Evolutionary conservation across 306 rosid species (phyloP).

Genomic region (Lathyrus sativus): DNA sequence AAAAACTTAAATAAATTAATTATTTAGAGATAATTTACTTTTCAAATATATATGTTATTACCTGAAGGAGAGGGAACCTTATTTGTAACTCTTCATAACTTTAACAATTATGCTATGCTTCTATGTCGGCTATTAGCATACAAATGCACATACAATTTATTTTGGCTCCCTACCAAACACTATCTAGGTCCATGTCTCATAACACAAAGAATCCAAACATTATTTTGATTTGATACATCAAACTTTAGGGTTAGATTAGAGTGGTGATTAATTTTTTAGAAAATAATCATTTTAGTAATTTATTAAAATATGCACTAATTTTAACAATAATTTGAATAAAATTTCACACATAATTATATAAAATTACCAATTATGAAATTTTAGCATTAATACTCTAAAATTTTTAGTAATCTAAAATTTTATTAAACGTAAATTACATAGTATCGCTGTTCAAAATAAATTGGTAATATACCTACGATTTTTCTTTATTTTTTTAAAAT

Average conservation of each 20-base stretch:
- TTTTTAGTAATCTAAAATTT: too few relatives aligned
- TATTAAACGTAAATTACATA: too few relatives aligned
- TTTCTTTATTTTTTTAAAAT: not conserved
- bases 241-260: not conserved
- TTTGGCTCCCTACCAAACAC: slow-evolving; percentile 15
- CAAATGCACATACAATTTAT: not conserved
- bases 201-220: not conserved
- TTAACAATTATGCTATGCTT: not conserved
- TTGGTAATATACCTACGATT: too few relatives aligned
- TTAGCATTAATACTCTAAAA: not conserved
- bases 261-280: not conserved
- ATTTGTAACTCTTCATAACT: slow-evolving; percentile 3
- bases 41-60: too few relatives aligned
- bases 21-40: too few relatives aligned
- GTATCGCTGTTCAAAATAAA: too few relatives aligned
- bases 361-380: not conserved
- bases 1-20: too few relatives aligned
- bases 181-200: slow-evolving; percentile 5
- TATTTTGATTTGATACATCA: not conserved
- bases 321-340: not conserved
- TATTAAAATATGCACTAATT: not conserved
- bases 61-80: not conserved
- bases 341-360: not conserved
- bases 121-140: not conserved
- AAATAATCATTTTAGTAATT: not conserved